Evolutionary conservation across 495 filamentous ascomycete genomes (phyloP), one percentile per base, ranked within the genome.

Genomic region (Penicillium malachiteum): DNA sequence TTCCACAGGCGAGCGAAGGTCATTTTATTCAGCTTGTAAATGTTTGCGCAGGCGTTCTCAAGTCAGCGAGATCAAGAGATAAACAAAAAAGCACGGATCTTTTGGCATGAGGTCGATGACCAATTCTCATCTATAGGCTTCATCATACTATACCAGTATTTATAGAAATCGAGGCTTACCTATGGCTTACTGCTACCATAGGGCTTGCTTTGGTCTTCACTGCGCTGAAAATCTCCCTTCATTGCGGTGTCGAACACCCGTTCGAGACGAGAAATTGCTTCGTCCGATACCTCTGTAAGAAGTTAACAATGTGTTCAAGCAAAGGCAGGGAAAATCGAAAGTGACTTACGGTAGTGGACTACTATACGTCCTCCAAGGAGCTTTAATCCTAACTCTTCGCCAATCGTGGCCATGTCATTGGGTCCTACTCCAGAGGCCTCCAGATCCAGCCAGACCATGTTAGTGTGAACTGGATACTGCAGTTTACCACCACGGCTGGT

Each of bases 371-470:
- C 62, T 17, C 76, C 76, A 9, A 67, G 31, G 41, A 79, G 54
- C 56, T 61, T 65, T 41, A 79, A 52, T 0, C 76, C 76, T 43
- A 76, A 68, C 35, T 72, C 58, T 17, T 72, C 49, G 17, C 70
- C 73, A 44, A 77, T 77, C 7, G 67, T 64, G 6, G 68, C 55
- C 14, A 79, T 56, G 34, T 79, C 76, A 52, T 77, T 76, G 13
- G 67, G 65, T 7, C 72, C 75, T 32, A 78, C 50, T 6, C 74
- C 73, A 26, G 72, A 73, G 2, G 62, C 61, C 21, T 86, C 83
- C 31, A 96, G 70, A 71, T 96, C 88, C 53, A 96, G 59, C 93
- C 92, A 97, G 13, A 95, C 84, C 88, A 96, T 96, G 69, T 97
- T 96, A 39, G 92, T 96, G 61, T 96, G 87, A 3, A 75, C 67